Evolutionary conservation across 148 eudicot species (phyloP), one percentile per base, ranked within the genome.

Genomic region (Tetragonia tetragonoides): DNA sequence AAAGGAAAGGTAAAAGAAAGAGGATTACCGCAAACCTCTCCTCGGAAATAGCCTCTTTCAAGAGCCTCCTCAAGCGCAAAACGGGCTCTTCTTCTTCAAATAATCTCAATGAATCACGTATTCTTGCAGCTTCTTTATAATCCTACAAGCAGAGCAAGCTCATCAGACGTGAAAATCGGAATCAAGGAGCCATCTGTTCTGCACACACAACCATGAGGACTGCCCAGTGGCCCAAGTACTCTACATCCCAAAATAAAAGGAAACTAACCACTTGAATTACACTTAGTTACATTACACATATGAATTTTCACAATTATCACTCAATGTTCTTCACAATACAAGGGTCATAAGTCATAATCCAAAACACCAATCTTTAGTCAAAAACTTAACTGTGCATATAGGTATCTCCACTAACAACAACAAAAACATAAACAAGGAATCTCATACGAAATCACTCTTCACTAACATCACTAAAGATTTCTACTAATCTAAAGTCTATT

Each of bases 81-180:
- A 95, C 87, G 0, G 99, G 99, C 78, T 95, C 99, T 75, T 91
- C 93, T 73, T 95, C 93, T 85, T 93, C 99, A 71, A 93, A 93
- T 23, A 79, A 56, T 79, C 84, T 93, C 85, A 95, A 81, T 1
- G 99, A 91, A 87, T 95, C 99, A 28, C 99, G 97, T 81, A 95
- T 77, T 80, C 99, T 87, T 11, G 99, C 99, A 18, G 99, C 99
- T 82, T 95, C 97, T 79, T 92, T 83, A 71, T 89, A 94, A 82
- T 94, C 93, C 98, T 94, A 74, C 74, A 82, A 47, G 66, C n/a
- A 79, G 15, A 63, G 15, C 74, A 72, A 40, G 40, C 54, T 38
- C 49, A 74, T 60, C 62, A 66, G 28, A 67, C 54, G 60, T 61
- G 47, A 42, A 46, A 5, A 12, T 20, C 10, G 11, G 18, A 53